Conservation (phyloP, 352 stramenopile species). For the Phytopythium cucurbitacearum region DNA sequence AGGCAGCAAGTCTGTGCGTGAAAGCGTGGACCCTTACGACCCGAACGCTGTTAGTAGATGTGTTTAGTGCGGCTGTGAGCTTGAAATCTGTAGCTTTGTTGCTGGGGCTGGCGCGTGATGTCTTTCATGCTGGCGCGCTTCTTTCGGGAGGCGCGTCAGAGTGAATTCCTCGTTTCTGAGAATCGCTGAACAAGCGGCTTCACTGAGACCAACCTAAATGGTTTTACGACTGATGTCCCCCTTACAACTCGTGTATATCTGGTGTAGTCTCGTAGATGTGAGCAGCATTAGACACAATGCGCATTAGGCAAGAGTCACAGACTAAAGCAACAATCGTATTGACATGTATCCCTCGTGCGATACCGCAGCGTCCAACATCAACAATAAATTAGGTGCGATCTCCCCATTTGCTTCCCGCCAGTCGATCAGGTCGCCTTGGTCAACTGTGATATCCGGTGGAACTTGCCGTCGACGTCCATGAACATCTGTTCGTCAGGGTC, state of each 20-base stretch:
- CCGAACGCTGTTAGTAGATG: too few species aligned
- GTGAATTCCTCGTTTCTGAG: conserved; percentile 92
- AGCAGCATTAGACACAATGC: too few species aligned
- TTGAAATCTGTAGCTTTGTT: conserved; percentile 4
- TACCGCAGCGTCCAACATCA: too few species aligned
- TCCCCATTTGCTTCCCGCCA: too few species aligned
- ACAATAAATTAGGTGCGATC: too few species aligned
- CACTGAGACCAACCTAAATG: conserved; percentile 84
- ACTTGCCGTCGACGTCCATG: conserved; percentile 10
- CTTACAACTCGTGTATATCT: conserved; percentile 5
- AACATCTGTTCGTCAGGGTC: conserved; percentile 11
- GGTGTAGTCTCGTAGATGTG: not conserved
- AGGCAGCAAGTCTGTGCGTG: too few species aligned
- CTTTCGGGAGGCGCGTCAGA: conserved; percentile 32
- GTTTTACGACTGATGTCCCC: conserved; percentile 74
- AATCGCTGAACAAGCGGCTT: conserved; percentile 83
- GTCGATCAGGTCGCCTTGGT: not conserved
- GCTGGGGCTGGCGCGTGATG: conserved; percentile 52
- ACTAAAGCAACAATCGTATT: too few species aligned
- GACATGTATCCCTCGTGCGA: too few species aligned
- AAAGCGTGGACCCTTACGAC: too few species aligned
- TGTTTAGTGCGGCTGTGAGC: not conserved
- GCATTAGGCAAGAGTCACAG: too few species aligned
- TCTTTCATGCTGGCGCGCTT: conserved; percentile 59
- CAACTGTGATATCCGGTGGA: conserved; percentile 7